Evolutionary conservation across 345 rosid species (phyloP).

Genomic region (Trapa incisa): DNA sequence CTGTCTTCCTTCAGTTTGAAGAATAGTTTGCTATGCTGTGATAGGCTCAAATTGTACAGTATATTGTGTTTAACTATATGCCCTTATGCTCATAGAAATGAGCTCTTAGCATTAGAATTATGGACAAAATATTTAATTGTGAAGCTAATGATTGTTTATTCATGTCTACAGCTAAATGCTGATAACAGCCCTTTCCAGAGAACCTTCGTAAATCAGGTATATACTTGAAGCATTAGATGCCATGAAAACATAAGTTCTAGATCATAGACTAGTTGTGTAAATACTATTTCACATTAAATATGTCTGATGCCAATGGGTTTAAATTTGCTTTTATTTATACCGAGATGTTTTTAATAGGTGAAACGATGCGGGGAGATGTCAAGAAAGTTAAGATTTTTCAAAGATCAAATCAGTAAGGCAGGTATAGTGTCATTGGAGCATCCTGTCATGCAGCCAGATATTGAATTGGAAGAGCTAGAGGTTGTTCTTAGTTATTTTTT

Average conservation of each 20-base stretch:
- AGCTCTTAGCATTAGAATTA: neutral
- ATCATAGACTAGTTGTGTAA: neutral
- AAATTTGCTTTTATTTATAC: neutral
- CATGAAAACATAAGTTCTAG: neutral
- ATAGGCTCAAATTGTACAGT: neutral
- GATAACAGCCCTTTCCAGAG: slow-evolving; percentile 94
- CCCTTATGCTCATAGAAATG: neutral
- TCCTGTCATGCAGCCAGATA: slow-evolving; percentile 55
- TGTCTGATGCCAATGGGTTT: neutral
- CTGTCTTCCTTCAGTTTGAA: neutral
- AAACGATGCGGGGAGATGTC: slow-evolving; percentile 97
- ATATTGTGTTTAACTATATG: neutral
- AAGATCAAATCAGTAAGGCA: slow-evolving; percentile 87
- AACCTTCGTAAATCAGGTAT: slow-evolving; percentile 92
- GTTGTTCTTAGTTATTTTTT: slow-evolving; percentile 18
- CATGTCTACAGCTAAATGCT: slow-evolving; percentile 56
- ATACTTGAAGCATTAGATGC: neutral
- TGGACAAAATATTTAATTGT: neutral
- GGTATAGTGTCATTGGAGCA: slow-evolving; percentile 52
- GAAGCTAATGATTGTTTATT: neutral
- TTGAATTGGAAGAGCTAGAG: slow-evolving; percentile 86
- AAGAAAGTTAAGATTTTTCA: slow-evolving; percentile 74
- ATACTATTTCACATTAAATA: neutral
- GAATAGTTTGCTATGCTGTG: neutral
- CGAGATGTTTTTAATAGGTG: slow-evolving; percentile 35